Percentiles rank a stretch among this genome's conserved stretches.
Evolutionary conservation across 805 yeast species (phyloP).

Genomic region (Ascoidea tarda): DNA sequence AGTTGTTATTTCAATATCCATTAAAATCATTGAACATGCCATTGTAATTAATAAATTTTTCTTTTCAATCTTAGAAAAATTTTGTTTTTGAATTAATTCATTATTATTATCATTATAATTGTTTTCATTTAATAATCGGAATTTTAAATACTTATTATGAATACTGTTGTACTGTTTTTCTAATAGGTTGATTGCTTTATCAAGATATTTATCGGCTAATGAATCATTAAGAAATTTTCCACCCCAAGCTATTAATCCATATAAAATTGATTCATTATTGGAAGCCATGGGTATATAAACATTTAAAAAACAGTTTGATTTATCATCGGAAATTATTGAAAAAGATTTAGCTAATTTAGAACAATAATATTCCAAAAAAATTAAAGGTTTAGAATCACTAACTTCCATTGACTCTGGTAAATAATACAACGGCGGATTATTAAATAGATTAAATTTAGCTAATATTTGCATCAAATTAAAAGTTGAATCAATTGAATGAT

Average conservation of each 20-base stretch:
- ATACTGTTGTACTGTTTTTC: not conserved
- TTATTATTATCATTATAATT: too few relatives aligned
- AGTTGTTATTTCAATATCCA: constrained; percentile 5
- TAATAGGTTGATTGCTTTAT: not conserved
- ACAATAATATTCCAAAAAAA: not conserved
- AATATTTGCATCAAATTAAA: too few relatives aligned
- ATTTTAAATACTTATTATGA: too few relatives aligned
- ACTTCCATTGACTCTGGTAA: not conserved
- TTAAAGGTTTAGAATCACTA: not conserved
- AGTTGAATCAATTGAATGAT: too few relatives aligned
- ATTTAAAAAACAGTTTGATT: constrained; percentile 4
- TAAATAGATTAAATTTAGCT: too few relatives aligned
- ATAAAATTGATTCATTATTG: constrained; percentile 1
- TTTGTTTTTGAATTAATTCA: too few relatives aligned
- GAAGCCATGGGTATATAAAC: constrained; percentile 6
- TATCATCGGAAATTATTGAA: not conserved
- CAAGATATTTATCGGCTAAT: not conserved
- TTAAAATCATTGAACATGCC: constrained; percentile 4
- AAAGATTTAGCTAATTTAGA: not conserved
- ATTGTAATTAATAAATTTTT: not conserved
- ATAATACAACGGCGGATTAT: not conserved
- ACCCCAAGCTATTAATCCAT: constrained; percentile 8
- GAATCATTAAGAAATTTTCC: constrained; percentile 1
- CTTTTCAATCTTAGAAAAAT: not conserved
- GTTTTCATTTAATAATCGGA: too few relatives aligned